Percentiles rank a stretch among this genome's conserved stretches.
Evolutionary conservation across 2,329 filamentous ascomycete species (phyloP).

Genomic region (Conoideocrella luteorostrata): DNA sequence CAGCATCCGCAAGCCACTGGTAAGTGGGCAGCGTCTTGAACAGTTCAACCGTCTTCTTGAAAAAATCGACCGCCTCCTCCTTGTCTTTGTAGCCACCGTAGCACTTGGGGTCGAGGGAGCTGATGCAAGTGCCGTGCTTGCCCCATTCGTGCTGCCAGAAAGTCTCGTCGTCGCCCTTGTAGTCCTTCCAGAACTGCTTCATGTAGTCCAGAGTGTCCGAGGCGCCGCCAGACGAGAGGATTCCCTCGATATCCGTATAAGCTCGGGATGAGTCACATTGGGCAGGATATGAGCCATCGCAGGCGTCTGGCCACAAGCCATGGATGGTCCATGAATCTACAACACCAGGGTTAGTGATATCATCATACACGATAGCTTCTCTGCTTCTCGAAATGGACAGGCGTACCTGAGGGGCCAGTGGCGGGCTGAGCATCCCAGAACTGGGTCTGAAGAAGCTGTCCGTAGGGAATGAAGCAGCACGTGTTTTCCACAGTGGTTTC

Average conservation of each 20-base stretch:
- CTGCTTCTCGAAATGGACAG: not conserved
- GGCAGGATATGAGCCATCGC: constrained; percentile 62
- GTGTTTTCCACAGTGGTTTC: constrained; percentile 51
- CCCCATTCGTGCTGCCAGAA: constrained; percentile 73
- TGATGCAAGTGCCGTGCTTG: constrained; percentile 68
- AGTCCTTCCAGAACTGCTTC: constrained; percentile 66
- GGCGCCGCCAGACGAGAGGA: constrained; percentile 47
- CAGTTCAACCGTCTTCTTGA: constrained; percentile 56
- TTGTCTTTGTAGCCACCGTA: constrained; percentile 54
- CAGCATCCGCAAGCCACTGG: constrained; percentile 51
- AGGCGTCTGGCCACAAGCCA: constrained; percentile 60
- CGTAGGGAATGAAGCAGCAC: constrained; percentile 68
- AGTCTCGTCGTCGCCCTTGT: constrained; percentile 53
- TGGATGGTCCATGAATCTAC: constrained; percentile 68
- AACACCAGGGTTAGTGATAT: not conserved
- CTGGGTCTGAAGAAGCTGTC: constrained; percentile 65
- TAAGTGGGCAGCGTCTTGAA: constrained; percentile 67
- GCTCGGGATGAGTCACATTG: constrained; percentile 56
- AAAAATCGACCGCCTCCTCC: constrained; percentile 64
- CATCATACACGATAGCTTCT: no score
- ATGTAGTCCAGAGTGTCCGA: constrained; percentile 57
- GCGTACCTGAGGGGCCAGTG: constrained; percentile 48
- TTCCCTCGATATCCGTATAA: constrained; percentile 59
- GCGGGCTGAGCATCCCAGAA: constrained; percentile 67
- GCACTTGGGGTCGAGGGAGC: constrained; percentile 60